These are phyloP conservation scores for Geotrichum europaeum DNA, from an alignment of 1,139 yeast species.

Conservation along the genomic window DNA sequence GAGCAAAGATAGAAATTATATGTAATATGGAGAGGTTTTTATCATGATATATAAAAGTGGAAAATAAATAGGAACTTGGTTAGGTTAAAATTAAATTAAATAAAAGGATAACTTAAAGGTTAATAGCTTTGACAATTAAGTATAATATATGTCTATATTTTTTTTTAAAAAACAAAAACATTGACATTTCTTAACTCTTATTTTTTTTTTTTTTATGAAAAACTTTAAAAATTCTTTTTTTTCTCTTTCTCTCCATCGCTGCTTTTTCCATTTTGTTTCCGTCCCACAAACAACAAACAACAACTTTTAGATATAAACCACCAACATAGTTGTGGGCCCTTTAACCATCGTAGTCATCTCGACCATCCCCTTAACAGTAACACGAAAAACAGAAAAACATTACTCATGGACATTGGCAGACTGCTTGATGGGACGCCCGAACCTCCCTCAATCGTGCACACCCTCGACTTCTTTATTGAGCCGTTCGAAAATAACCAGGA, in stretches of 20 bases:
- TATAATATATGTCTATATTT: no score
- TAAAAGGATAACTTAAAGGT: not conserved
- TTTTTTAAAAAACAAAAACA: no score
- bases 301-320: not conserved
- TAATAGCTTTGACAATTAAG: no score
- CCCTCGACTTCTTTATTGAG: slow-evolving; percentile 25
- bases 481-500: slow-evolving; percentile 1
- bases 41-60: not conserved
- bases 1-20: not conserved
- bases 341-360: not conserved
- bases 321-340: not conserved
- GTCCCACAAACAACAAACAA: slow-evolving; percentile 1
- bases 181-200: not conserved
- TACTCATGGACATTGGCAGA: slow-evolving; percentile 61
- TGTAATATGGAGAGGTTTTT: not conserved
- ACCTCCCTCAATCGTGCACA: slow-evolving; percentile 54
- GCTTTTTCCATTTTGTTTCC: not conserved
- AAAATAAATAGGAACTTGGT: not conserved
- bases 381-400: not conserved
- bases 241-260: not conserved
- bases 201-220: not conserved
- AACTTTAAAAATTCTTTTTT: not conserved
- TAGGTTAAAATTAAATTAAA: not conserved
- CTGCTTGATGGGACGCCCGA: slow-evolving; percentile 82
- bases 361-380: not conserved